Base-by-base conservation (phyloP, 1,284 basidiomycete species). In the Neotropicomus parvogracilis region DNA sequence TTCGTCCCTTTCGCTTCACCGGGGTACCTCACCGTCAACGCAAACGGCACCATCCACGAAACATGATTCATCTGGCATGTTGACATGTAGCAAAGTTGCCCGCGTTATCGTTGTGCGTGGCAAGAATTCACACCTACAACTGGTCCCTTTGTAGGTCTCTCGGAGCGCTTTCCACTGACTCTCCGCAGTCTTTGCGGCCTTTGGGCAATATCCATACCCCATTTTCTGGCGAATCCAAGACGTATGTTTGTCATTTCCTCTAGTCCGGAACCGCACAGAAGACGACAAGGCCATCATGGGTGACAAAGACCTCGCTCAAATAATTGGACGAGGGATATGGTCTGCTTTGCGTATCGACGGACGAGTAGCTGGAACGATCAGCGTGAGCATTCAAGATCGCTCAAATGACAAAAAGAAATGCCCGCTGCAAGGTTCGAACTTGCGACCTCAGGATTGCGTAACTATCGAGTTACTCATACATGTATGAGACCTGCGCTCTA, bases 141-240 rank as follows among this genome's bases (percentile, higher is more conserved):
- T 79, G 0, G 79, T 80, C 62, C 83, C 81, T 55, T 82, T 80
- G 57, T 71, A 76, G 0, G 79, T 80, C 60, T 83, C 81, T 16
- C 80, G 70, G 9, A 77, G 79, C 69, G 2, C 56, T 56, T 37
- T 74, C 69, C 9, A 79, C 62, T 9, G 67, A 67, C 58, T 83
- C 81, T 9, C 74, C 75, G 8, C 67, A 62, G 56, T 82, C 80
- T 55, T 83, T 82, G 24, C 78, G 70, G 9, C 80, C 81, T 47
- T 81, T 83, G 20, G 80, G 77, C 12, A 83, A 72, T 6, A 79
- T 56, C 71, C 74, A 79, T 47, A 72, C 60, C 34, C 73, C 49
- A 31, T 53, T 69, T 51, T 43, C 64, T 40, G 56, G 67, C 33
- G 65, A 62, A 55, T 33, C 63, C 46, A 51, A 57, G 57, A 50